Conservation (phyloP, 2,329 filamentous ascomycete genomes). For the Cyanodermella asteris region DNA sequence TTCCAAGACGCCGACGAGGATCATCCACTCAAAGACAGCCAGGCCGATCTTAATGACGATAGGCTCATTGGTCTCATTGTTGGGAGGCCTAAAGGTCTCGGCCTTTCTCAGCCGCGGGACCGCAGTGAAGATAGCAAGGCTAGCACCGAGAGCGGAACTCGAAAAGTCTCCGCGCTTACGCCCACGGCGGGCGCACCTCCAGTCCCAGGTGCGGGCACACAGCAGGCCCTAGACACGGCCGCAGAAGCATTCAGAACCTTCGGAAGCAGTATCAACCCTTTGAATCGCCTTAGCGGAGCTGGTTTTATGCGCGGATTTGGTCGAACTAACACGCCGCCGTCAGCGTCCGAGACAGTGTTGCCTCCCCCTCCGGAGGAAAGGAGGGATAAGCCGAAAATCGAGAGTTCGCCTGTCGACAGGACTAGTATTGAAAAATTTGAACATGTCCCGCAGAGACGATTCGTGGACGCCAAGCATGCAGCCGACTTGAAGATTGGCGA, state of each 20-base stretch:
- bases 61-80: constrained; percentile 50
- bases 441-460: constrained; percentile 24
- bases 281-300: constrained; percentile 56
- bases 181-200: constrained; percentile 10
- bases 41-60: constrained; percentile 30
- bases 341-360: constrained; percentile 21
- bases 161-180: constrained; percentile 7
- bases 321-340: constrained; percentile 17
- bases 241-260: constrained; percentile 67
- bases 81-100: constrained; percentile 32
- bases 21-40: constrained; percentile 13
- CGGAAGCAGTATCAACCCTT: constrained; percentile 60
- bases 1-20: constrained; percentile 20
- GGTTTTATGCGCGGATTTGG: constrained; percentile 57
- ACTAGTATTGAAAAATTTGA: neutral
- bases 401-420: neutral
- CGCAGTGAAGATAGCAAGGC: constrained; percentile 52
- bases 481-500: constrained; percentile 52
- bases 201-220: constrained; percentile 12
- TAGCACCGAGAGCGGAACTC: constrained; percentile 28
- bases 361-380: constrained; percentile 19
- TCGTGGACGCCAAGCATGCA: constrained; percentile 49
- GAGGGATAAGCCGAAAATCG: constrained; percentile 8
- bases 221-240: constrained; percentile 29
- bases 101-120: constrained; percentile 32